phyloP scores from a whole-genome alignment of 805 yeast species.

The Schwanniomyces sp. region DNA sequence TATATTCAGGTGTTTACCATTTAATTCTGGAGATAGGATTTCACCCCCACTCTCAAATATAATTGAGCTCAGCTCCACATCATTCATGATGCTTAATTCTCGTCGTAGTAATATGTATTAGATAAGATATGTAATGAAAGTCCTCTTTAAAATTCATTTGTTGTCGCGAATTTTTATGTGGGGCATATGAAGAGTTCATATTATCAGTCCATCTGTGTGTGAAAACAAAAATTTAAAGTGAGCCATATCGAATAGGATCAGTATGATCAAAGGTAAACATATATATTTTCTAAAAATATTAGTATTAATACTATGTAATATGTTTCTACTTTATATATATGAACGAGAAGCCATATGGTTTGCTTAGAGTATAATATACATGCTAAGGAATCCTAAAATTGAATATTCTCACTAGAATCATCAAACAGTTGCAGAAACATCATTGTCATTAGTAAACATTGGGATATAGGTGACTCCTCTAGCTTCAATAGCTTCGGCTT shows the following conservation, averaged over 20 bases:
- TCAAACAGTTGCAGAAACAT: constrained; percentile 5
- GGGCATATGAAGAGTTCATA: neutral
- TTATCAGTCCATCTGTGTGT: too few species aligned
- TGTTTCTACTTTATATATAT: too few species aligned
- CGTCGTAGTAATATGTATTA: neutral
- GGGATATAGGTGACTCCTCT: constrained; percentile 36
- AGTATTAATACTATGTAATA: too few species aligned
- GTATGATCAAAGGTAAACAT: too few species aligned
- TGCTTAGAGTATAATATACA: too few species aligned
- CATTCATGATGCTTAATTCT: neutral
- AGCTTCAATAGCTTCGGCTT: constrained; percentile 53
- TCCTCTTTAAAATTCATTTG: neutral
- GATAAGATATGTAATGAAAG: too few species aligned
- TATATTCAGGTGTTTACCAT: neutral
- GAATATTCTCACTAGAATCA: neutral
- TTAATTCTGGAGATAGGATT: neutral
- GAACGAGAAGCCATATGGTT: too few species aligned
- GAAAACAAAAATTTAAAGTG: too few species aligned
- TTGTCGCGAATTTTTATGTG: neutral
- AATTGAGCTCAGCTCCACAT: neutral
- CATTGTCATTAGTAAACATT: constrained; percentile 23
- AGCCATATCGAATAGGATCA: too few species aligned
- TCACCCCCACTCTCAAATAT: neutral
- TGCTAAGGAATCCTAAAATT: neutral
- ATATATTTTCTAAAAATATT: too few species aligned